Evolutionary conservation across 805 yeast species (phyloP), one percentile per base, ranked within the genome.

Genomic region (Jamesozyma hellenica): DNA sequence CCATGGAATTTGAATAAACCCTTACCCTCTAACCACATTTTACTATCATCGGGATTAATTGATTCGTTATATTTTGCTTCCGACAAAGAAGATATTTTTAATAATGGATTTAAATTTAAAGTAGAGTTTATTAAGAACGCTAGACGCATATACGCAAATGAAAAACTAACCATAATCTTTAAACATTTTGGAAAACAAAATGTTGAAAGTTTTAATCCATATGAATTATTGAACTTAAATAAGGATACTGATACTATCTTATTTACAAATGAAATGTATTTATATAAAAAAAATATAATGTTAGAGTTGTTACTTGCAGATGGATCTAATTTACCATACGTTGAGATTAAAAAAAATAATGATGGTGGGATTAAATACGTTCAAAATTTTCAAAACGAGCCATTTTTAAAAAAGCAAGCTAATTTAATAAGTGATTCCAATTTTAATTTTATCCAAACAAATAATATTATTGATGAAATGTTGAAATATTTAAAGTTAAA

Each of bases 21-120:
- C 1, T 17, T 51, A 3, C 51, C 50, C 0, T 35, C 44, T 10
- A 41, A 47, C 4, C 44, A 51, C 17, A 52, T 66, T 1, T 67
- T 74, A 2, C 49, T 78, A 31, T 72, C 87, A 0, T 71, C 72
- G 42, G 64, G 62, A 21, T 52, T 68, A 38, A 73, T 71, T 44
- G 43, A 46, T 15, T 38, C 50, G 2, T 40, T 74, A 6, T 21
- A 6, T 21, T 76, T 80, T 13, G 9, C 23, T 73, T 41, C 69
- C 5, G 46, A 56, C 10, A 64, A 71, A 1, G 42, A 47, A 8
- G 26, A 31, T 5, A 14, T 25, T 26, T 41, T 39, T 12, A 35
- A 36, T 26, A 60, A 60, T 31, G 49, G 66, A 25, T 64, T 63
- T 12, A 58, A 50, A 42, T 42, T 64, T 10, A 57, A 52, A 3